Evolutionary conservation across 2,329 filamentous ascomycete genomes (phyloP), one percentile per base, ranked within the genome.

Genomic region (Ascochyta clinopodiicola): DNA sequence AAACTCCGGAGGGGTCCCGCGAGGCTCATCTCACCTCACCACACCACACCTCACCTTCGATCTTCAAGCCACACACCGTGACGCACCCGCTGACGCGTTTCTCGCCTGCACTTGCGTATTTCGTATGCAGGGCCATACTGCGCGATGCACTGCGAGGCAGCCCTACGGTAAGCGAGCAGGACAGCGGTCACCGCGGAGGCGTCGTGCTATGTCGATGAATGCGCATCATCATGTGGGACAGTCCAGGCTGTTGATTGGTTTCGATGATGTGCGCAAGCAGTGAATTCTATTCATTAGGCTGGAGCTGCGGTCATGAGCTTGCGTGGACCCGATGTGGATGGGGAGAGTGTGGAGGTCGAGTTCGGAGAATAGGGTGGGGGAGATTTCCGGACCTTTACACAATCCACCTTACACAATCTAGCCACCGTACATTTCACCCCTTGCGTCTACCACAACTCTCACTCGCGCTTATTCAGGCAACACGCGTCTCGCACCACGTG

Each of bases 351-450:
- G 27, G 27, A 12, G 7, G 10, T 57, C 39, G 46, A 35, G 43
- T 44, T 57, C 59, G 59, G 59, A 55, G 46, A 62, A 59, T 57
- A 29, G 44, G 53, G 59, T 62, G 59, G 59, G 59, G 59, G 57
- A 58, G 51, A 59, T 57, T 44, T 46, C 37, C 59, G 56, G 59
- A 61, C 22, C 4, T 24, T 4, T 4, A 24, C 6, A 4, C 22
- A 24, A 24, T 24, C 22, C 22, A 24, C 22, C 2, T 24, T 24
- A 6, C 22, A 24, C 22, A 24, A 17, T 17, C 17, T 2, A 17
- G 4, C 22, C 22, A 24, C 22, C 22, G 22, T 24, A 24, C 22
- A 24, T 6, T 6, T 1, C 22, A 6, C 22, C 22, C 22, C 6
- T 24, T 24, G 22, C 22, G 22, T 24, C 37, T 15, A 29, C 42